Evolutionary conservation across 345 rosid species (phyloP).

Genomic region (Populus ilicifolia): DNA sequence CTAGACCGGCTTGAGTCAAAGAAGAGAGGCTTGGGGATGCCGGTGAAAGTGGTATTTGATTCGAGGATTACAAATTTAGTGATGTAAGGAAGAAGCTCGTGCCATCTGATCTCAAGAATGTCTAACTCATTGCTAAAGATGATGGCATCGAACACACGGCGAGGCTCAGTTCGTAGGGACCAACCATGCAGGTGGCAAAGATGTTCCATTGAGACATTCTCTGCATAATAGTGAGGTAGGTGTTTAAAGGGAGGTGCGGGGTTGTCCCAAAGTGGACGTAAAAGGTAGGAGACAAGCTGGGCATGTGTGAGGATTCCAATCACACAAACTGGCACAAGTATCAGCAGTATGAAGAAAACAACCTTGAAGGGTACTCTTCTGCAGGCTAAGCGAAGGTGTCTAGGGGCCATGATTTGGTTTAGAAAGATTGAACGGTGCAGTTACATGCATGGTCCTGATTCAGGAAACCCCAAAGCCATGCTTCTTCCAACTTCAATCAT

Average conservation of each 20-base stretch:
- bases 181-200: constrained; percentile 84
- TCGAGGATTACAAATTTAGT: constrained; percentile 74
- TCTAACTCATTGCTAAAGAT: constrained; percentile 92
- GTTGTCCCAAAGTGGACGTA: constrained; percentile 88
- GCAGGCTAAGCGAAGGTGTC: constrained; percentile 24
- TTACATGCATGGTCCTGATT: constrained; percentile 16
- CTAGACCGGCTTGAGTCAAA: constrained; percentile 49
- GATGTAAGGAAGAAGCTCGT: constrained; percentile 60
- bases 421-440: constrained; percentile 9
- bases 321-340: constrained; percentile 48
- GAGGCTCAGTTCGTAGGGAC: constrained; percentile 57
- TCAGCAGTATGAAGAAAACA: constrained; percentile 32
- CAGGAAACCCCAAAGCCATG: constrained; percentile 2
- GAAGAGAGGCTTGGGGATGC: constrained; percentile 68
- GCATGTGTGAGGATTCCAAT: constrained; percentile 42
- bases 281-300: constrained; percentile 53
- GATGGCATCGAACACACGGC: constrained; percentile 65
- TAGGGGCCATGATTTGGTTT: constrained; percentile 42
- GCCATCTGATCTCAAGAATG: constrained; percentile 78
- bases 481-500: constrained; percentile 9
- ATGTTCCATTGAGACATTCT: constrained; percentile 77
- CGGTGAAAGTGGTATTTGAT: constrained; percentile 88
- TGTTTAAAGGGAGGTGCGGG: constrained; percentile 67
- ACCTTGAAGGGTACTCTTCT: constrained; percentile 42
- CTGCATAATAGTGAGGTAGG: constrained; percentile 87